phyloP scores from a whole-genome alignment of 805 yeast genomes.

The Sugiyamaella smithiae region DNA sequence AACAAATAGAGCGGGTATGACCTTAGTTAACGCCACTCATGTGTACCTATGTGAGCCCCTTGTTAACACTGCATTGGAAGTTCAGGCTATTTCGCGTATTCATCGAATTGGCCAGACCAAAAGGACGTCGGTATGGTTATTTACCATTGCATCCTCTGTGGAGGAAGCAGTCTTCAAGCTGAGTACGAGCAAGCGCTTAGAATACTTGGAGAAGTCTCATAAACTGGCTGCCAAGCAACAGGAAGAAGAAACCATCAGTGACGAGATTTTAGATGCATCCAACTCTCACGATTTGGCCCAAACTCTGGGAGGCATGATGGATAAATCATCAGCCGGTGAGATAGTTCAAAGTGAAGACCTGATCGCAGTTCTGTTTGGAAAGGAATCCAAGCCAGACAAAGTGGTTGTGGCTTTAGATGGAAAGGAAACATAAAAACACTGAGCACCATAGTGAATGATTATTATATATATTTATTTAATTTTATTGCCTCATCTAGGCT shows the following conservation, averaged over 20 bases:
- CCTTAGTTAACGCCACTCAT: conserved; percentile 87
- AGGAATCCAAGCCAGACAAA: conserved; percentile 1
- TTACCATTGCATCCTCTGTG: conserved; percentile 76
- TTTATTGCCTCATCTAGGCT: background rate
- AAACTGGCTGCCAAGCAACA: background rate
- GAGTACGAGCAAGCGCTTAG: conserved; percentile 58
- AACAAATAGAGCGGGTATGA: conserved; percentile 64
- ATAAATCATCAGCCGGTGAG: conserved; percentile 53
- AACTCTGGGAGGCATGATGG: conserved; percentile 49
- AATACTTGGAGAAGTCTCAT: conserved; percentile 15
- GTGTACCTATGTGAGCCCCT: conserved; percentile 91
- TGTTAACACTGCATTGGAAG: conserved; percentile 78
- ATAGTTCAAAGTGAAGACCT: conserved; percentile 55
- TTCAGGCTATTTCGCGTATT: conserved; percentile 88
- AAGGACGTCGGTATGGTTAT: conserved; percentile 89
- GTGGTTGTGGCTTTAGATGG: too few species aligned
- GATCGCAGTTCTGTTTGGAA: conserved; percentile 58
- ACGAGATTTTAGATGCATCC: conserved; percentile 36
- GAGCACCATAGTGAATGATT: too few species aligned
- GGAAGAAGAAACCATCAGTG: conserved; percentile 26
- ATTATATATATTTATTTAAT: background rate
- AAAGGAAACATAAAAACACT: background rate
- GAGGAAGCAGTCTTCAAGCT: conserved; percentile 82
- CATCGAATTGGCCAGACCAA: conserved; percentile 87
- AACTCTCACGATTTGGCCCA: conserved; percentile 57